Evolutionary conservation across 108 stramenopile genomes (phyloP).

Genomic region (Skeletonema tropicum): DNA sequence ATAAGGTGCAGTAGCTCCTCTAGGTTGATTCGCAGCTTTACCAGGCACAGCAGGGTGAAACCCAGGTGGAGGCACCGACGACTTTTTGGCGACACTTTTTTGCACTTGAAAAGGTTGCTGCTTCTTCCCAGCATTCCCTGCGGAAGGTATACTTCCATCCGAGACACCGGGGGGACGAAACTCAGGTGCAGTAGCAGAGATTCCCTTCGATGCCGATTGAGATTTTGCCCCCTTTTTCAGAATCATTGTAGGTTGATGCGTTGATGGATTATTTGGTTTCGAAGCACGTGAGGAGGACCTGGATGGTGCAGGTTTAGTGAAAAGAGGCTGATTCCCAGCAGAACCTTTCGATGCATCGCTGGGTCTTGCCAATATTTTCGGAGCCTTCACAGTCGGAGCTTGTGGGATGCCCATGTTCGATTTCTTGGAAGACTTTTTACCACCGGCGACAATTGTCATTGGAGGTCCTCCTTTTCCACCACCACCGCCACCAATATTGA

Average conservation of each 20-base stretch:
- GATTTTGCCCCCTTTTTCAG: constrained; percentile 16
- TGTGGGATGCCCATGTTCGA: constrained; percentile 51
- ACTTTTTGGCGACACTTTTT: constrained; percentile 6
- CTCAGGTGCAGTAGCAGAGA: neutral
- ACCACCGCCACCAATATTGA: constrained; percentile 7
- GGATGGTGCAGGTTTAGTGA: constrained; percentile 11
- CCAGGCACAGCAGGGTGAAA: constrained; percentile 33
- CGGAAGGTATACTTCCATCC: constrained; percentile 13
- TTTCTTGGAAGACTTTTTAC: constrained; percentile 14
- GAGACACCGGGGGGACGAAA: constrained; percentile 5
- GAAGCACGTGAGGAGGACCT: constrained; percentile 1
- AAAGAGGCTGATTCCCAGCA: constrained; percentile 40
- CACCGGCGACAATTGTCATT: constrained; percentile 38
- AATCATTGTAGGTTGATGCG: constrained; percentile 18
- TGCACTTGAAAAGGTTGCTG: neutral
- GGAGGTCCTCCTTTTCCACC: constrained; percentile 35
- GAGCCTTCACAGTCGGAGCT: constrained; percentile 39
- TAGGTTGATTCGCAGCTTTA: neutral
- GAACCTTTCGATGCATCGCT: constrained; percentile 10
- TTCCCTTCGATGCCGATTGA: neutral
- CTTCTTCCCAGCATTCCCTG: neutral
- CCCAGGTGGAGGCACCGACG: constrained; percentile 58
- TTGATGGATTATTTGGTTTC: constrained; percentile 1
- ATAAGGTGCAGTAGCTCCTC: constrained; percentile 2
- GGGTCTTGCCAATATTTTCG: constrained; percentile 46